These are phyloP conservation scores for Delitschia confertaspora DNA, from an alignment of 495 filamentous ascomycete species.

Conservation along the genomic window DNA sequence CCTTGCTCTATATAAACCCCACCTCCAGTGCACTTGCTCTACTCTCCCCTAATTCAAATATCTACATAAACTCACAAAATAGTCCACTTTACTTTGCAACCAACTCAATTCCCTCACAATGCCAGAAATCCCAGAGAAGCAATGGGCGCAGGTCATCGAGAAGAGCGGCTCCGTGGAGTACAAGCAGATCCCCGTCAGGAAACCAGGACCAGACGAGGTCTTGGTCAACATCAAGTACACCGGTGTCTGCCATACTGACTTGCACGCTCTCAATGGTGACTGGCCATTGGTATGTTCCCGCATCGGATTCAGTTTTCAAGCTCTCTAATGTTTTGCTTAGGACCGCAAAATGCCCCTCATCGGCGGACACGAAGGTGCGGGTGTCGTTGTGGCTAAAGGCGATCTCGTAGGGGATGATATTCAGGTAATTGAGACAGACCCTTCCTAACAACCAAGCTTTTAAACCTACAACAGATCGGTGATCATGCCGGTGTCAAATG, in stretches of 20 bases:
- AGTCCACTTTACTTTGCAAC: not conserved
- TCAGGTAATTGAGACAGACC: conserved; percentile 42
- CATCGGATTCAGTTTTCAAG: not conserved
- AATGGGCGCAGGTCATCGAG: conserved; percentile 84
- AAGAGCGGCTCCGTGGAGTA: conserved; percentile 63
- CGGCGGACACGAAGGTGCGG: conserved; percentile 86
- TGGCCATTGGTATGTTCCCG: conserved; percentile 56
- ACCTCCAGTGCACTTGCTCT: not conserved
- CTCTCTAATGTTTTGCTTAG: conserved; percentile 2
- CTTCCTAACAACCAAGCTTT: not conserved
- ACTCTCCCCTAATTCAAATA: not conserved
- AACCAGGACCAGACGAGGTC: conserved; percentile 78
- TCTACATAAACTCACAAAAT: not conserved
- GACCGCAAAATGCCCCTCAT: conserved; percentile 71
- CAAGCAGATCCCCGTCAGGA: conserved; percentile 73
- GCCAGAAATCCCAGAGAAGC: conserved; percentile 54
- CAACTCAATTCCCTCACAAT: conserved; percentile 13
- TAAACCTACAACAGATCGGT: conserved; percentile 37
- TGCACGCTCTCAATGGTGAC: conserved; percentile 79
- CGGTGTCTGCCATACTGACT: conserved; percentile 79
- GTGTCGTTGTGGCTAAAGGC: conserved; percentile 73
- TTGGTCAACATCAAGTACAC: conserved; percentile 87
- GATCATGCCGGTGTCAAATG: conserved; percentile 84
- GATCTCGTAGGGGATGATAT: conserved; percentile 62
- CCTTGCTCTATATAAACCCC: too few species aligned